Base-by-base conservation (phyloP, 2,329 filamentous ascomycete genomes). In the Stachybotrys chartarum region DNA sequence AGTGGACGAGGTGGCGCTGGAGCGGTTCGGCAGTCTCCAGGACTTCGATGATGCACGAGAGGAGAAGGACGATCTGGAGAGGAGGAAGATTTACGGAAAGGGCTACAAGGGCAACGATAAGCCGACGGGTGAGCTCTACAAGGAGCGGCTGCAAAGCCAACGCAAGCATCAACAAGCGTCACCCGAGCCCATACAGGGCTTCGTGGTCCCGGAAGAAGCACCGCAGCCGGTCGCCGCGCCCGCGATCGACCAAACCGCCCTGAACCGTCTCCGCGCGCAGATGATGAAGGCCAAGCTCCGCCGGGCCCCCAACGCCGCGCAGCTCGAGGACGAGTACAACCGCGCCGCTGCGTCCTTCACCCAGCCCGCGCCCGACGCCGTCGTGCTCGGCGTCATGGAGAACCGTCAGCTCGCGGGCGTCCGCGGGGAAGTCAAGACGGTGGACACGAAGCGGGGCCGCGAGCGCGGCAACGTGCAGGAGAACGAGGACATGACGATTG, bases 271-370 rank as follows among this genome's bases (percentile, higher is more conserved):
- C 52, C 92, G 93, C 60, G 94, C 94, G 0, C 88, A 94, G 65
- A 86, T 97, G 78, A 93, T 99, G 88, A 97, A 95, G 69, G 94
- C 94, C 5, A 96, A 95, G 67, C 76, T 99, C 50, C 87, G 86
- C 58, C 86, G 87, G 16, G 85, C 89, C 0, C 82, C 90, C 0
- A 85, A 96, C 61, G 87, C 85, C 1, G 83, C 83, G 2, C 81
- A 86, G 60, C 81, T 99, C 1, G 91, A 99, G 68, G 82, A 83
- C 18, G 86, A 94, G 61, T 99, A 96, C 74, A 90, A 91, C 62
- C 78, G 81, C 39, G 91, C 91, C 1, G 79, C 88, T 16, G 82
- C 86, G 3, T 77, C 79, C 12, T 85, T 84, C 62, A 64, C 75
- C 59, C 61, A 68, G 7, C 82, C 79, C 53, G 80, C 85, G 47